Evolutionary conservation across 164 flowering plant genomes (phyloP).

Genomic region (Amborella trichopoda): DNA sequence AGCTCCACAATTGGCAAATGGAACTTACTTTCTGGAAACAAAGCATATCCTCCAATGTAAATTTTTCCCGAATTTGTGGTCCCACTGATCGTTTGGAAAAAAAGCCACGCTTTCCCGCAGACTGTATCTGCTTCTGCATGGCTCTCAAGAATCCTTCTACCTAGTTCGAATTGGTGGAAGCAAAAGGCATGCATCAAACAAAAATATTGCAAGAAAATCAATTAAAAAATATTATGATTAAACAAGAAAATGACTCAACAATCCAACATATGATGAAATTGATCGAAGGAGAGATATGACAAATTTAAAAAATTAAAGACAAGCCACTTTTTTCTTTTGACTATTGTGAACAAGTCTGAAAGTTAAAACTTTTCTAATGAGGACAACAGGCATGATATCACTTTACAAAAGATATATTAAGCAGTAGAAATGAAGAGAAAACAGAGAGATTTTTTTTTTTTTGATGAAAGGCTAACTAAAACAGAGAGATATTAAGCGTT

Average conservation of each 20-base stretch:
- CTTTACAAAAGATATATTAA: no score
- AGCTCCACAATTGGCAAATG: neutral
- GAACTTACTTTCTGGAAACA: constrained; percentile 81
- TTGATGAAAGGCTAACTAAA: no score
- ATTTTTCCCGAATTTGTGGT: constrained; percentile 65
- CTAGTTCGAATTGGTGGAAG: no score
- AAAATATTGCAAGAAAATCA: neutral
- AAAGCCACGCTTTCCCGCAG: constrained; percentile 82
- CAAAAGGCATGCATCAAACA: no score
- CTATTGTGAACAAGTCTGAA: neutral
- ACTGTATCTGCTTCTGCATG: constrained; percentile 92
- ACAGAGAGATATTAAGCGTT: no score
- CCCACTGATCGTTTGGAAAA: constrained; percentile 76
- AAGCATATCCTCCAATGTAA: constrained; percentile 95
- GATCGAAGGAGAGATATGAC: neutral
- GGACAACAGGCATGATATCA: no score
- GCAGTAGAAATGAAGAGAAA: no score
- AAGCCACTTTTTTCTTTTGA: neutral
- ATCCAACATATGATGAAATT: neutral
- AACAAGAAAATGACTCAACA: neutral
- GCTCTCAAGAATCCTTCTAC: constrained; percentile 83
- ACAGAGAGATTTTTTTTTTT: no score
- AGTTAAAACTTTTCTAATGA: no score
- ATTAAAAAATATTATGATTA: neutral
- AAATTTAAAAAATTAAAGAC: neutral